Evolutionary conservation across 2,329 filamentous ascomycete genomes (phyloP).

Genomic region (Epichloe typhina): DNA sequence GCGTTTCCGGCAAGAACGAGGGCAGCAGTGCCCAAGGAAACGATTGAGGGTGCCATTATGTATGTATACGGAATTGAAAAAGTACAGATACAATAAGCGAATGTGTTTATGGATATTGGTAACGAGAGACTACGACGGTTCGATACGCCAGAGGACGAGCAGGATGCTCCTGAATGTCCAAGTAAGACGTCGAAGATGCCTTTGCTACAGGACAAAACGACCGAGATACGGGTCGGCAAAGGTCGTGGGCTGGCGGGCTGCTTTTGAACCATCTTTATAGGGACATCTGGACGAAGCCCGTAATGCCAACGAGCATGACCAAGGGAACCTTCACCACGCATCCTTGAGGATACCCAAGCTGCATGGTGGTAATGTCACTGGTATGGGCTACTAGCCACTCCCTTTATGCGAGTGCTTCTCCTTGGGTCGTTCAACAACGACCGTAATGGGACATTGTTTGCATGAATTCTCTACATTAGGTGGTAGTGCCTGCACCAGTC

Average conservation of each 20-base stretch:
- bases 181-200: too few species aligned
- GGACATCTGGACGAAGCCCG: not conserved
- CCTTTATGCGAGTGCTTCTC: too few species aligned
- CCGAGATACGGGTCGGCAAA: not conserved
- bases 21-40: constrained; percentile 25
- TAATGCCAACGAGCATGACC: too few species aligned
- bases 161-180: constrained; percentile 3
- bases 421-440: too few species aligned
- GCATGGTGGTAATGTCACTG: too few species aligned
- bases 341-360: too few species aligned
- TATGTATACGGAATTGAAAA: not conserved
- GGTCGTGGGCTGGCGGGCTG: not conserved
- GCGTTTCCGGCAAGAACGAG: constrained; percentile 22
- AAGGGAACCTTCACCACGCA: too few species aligned
- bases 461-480: too few species aligned
- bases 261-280: not conserved
- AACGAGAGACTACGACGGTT: constrained; percentile 31
- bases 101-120: constrained; percentile 7
- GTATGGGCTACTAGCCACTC: too few species aligned
- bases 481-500: too few species aligned
- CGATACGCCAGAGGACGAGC: constrained; percentile 25
- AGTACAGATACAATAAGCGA: constrained; percentile 7
- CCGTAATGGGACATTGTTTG: too few species aligned
- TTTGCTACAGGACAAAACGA: not conserved
- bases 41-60: constrained; percentile 28